Evolutionary conservation across 768 basidiomycete genomes (phyloP), one percentile per base, ranked within the genome.

Genomic region (Pulveroboletus frians): DNA sequence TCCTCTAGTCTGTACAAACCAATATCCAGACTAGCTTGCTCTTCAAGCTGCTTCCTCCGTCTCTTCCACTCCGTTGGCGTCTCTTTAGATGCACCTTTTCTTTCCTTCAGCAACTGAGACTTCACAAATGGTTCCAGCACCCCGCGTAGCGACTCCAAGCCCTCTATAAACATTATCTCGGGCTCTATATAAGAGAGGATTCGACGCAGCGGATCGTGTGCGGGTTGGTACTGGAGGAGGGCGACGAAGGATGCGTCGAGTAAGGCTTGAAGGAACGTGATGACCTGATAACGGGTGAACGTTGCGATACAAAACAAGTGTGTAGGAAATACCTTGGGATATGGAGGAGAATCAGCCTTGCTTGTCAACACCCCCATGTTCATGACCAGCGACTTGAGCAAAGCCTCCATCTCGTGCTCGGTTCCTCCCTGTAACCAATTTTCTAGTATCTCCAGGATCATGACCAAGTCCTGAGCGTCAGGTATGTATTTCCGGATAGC

Each of bases 1-100:
- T 88, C 84, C 56, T 90, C 88, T 51, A 90, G 60, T 65, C 79
- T 81, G 66, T 90, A 89, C 55, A 81, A 57, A 18, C 85, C 84
- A 47, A 88, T 71, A 30, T 72, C 74, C 47, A 80, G 70, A 27
- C 69, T 73, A 17, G 73, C 72, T 50, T 74, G 77, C 54, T 81
- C 78, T 31, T 74, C 75, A n/a, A 71, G 73, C 53, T 72, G 66
- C 64, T 77, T 81, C 60, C 70, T 73, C 59, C 79, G 69, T 65
- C 73, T 74, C 54, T 71, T 75, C 79, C 76, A 77, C 59, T 81
- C 80, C 9, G 53, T 61, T 18, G 53, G 47, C 5, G 59, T 59
- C 50, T 68, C 68, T 46, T 68, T 75, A 56, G 42, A 39, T 9
- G 45, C 63, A 40, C 60, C 68, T 51, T 60, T 66, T 43, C 52